Conservation (phyloP, 2,329 filamentous ascomycete species). For the Fusarium pseudoanthophilum region DNA sequence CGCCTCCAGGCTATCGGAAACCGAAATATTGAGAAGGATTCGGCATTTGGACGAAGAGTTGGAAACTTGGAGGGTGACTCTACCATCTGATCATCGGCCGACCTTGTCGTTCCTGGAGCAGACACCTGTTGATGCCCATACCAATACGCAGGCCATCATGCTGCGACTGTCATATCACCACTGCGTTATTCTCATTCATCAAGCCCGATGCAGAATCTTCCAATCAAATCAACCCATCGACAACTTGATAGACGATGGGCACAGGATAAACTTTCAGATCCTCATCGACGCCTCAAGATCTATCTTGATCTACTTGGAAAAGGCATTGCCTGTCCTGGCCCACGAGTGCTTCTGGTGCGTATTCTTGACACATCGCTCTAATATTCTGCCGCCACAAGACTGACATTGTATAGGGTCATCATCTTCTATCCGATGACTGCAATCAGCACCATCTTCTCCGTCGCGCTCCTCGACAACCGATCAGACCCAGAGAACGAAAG, state of each 20-base stretch:
- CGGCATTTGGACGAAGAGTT: constrained; percentile 12
- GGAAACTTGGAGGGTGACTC: constrained; percentile 13
- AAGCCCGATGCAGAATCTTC: neutral
- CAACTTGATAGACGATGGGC: accelerated
- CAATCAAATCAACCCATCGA: accelerated
- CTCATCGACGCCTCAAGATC: constrained; percentile 7
- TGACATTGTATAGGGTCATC: neutral
- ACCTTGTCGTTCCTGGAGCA: constrained; percentile 1
- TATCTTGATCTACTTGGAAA: constrained; percentile 1
- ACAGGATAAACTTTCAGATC: neutral
- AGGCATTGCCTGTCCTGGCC: neutral
- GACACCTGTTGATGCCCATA: neutral
- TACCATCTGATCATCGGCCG: neutral
- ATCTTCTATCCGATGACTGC: constrained; percentile 14
- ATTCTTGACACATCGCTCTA: accelerated
- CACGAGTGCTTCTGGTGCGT: constrained; percentile 9
- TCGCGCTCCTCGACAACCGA: neutral
- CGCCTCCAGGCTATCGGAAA: neutral
- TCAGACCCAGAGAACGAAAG: neutral
- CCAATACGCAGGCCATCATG: neutral
- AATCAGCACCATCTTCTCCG: neutral
- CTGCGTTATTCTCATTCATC: neutral
- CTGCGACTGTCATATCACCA: constrained; percentile 7
- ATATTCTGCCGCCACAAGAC: accelerated
- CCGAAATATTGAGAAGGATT: neutral